These are phyloP conservation scores for Ceratobasidium sp. DNA, from an alignment of 1,284 basidiomycete genomes.

Conservation along the genomic window DNA sequence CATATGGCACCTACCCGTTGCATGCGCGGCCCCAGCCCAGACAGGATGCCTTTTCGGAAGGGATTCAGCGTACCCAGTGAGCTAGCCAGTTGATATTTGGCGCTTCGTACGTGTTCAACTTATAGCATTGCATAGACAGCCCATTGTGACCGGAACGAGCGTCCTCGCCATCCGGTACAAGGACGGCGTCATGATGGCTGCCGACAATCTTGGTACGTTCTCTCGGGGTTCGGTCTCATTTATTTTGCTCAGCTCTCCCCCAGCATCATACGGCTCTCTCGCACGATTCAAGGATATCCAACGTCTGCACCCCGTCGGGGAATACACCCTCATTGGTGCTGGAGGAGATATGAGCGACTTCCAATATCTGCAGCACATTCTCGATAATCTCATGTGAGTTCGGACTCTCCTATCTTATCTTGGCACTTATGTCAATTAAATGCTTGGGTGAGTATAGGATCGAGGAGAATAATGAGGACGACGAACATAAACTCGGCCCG, in stretches of 20 bases:
- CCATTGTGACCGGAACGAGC: slow-evolving; percentile 96
- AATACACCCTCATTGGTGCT: slow-evolving; percentile 89
- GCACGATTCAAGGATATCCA: slow-evolving; percentile 97
- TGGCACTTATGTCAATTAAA: slow-evolving; percentile 14
- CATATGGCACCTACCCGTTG: slow-evolving; percentile 80
- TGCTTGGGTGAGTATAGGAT: slow-evolving; percentile 58
- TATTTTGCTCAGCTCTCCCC: neutral
- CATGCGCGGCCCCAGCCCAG: slow-evolving; percentile 68
- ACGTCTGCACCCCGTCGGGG: slow-evolving; percentile 87
- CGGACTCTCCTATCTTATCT: neutral
- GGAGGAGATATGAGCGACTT: slow-evolving; percentile 99
- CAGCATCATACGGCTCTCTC: slow-evolving; percentile 97
- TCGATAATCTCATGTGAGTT: slow-evolving; percentile 74
- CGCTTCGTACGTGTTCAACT: no score
- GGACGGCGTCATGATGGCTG: slow-evolving; percentile 99
- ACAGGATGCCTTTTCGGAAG: slow-evolving; percentile 71
- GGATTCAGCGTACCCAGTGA: slow-evolving; percentile 82
- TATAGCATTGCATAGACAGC: slow-evolving; percentile 79
- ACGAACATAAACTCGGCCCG: slow-evolving; percentile 89
- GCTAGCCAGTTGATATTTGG: slow-evolving; percentile 54
- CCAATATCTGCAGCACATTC: slow-evolving; percentile 88
- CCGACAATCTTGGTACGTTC: slow-evolving; percentile 86
- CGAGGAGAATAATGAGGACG: slow-evolving; percentile 84
- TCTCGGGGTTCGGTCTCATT: neutral
- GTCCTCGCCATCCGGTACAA: slow-evolving; percentile 95